phyloP scores from a whole-genome alignment of 2,329 filamentous ascomycete genomes.

The Aspergillus tamarii region DNA sequence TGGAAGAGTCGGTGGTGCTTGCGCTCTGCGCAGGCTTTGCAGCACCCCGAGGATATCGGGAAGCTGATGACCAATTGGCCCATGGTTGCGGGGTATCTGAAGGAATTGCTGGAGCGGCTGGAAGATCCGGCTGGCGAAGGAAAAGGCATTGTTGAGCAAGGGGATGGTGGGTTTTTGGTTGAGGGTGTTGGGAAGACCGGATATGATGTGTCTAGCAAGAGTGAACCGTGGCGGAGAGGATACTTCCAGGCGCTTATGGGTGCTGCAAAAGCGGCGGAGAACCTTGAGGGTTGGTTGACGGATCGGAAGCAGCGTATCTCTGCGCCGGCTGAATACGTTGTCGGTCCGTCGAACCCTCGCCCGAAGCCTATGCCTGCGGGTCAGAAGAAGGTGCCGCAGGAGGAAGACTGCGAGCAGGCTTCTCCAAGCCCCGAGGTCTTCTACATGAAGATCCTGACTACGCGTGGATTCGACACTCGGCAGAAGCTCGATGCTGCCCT shows the following conservation, averaged over 20 bases:
- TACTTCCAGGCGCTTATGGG: slow-evolving; percentile 84
- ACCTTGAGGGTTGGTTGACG: slow-evolving; percentile 76
- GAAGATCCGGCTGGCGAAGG: slow-evolving; percentile 74
- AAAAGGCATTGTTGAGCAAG: slow-evolving; percentile 61
- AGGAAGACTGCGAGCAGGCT: slow-evolving; percentile 73
- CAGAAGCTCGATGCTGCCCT: slow-evolving; percentile 82
- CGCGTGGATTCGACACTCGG: slow-evolving; percentile 74
- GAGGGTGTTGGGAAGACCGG: slow-evolving; percentile 60
- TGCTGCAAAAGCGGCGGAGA: slow-evolving; percentile 74
- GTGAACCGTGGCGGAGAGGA: slow-evolving; percentile 80
- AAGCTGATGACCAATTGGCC: slow-evolving; percentile 69
- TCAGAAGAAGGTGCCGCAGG: slow-evolving; percentile 63
- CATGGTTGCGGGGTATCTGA: slow-evolving; percentile 63
- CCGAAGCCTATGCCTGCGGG: slow-evolving; percentile 73
- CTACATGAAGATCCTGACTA: slow-evolving; percentile 81
- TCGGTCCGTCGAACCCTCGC: slow-evolving; percentile 80
- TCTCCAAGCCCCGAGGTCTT: slow-evolving; percentile 73
- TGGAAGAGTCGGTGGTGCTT: slow-evolving; percentile 70
- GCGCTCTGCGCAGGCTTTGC: slow-evolving; percentile 65
- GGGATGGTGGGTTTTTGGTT: slow-evolving; percentile 55
- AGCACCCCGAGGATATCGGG: slow-evolving; percentile 59
- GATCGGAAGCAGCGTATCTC: slow-evolving; percentile 69
- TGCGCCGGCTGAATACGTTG: slow-evolving; percentile 73
- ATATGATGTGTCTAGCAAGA: slow-evolving; percentile 73
- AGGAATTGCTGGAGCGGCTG: slow-evolving; percentile 64